A percentile compares a stretch with the other conserved stretches of the same genome.
These are phyloP conservation scores for Saraca asoca DNA, from an alignment of 331 rosid genomes.

Conservation along the genomic window DNA sequence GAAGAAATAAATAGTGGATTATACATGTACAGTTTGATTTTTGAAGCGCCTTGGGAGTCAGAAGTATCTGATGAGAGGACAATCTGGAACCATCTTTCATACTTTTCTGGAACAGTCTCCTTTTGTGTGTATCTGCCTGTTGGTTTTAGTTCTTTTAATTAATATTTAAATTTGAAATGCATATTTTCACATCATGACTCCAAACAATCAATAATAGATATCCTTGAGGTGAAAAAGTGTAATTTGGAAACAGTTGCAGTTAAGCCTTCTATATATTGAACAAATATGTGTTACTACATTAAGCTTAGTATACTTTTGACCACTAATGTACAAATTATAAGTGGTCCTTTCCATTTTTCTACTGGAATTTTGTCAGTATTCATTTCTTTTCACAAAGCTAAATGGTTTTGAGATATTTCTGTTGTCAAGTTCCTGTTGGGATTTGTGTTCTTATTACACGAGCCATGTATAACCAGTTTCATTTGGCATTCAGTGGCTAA, in stretches of 20 bases:
- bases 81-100: constrained; percentile 19
- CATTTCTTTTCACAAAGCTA: constrained; percentile 1
- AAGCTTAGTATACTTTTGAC: constrained; percentile 9
- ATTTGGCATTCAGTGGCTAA: constrained; percentile 9
- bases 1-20: not conserved
- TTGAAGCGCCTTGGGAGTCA: not conserved
- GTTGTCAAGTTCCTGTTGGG: constrained; percentile 13
- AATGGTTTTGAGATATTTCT: constrained; percentile 15
- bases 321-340: not conserved
- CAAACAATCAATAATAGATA: not conserved
- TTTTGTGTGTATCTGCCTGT: not conserved
- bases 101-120: not conserved
- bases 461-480: constrained; percentile 28
- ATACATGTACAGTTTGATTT: constrained; percentile 9
- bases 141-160: not conserved
- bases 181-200: constrained; percentile 16
- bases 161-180: constrained; percentile 1
- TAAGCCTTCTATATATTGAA: constrained; percentile 6
- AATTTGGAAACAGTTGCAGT: not conserved
- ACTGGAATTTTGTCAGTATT: not conserved
- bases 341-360: constrained; percentile 8
- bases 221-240: not conserved
- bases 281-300: constrained; percentile 1
- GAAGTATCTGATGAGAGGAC: constrained; percentile 21
- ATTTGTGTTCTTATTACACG: constrained; percentile 23